These are phyloP conservation scores for Pythium brachiatum DNA, from an alignment of 352 stramenopile genomes.

Conservation along the genomic window DNA sequence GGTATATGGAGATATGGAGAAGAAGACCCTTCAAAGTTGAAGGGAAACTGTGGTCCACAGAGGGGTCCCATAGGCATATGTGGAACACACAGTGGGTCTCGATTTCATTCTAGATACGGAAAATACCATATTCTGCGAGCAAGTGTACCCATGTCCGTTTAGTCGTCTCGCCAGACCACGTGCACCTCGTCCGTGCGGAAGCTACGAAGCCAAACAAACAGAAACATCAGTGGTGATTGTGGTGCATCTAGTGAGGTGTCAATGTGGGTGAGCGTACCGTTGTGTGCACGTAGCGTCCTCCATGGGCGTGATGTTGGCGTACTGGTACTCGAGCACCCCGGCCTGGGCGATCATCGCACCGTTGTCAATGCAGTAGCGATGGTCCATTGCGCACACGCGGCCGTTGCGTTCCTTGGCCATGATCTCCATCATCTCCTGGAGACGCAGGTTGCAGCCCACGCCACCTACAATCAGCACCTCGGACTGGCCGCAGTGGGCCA, in stretches of 20 bases:
- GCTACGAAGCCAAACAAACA: constrained; percentile 25
- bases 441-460: constrained; percentile 93
- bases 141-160: constrained; percentile 4
- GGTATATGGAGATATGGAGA: no score
- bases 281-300: constrained; percentile 94
- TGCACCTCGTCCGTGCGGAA: constrained; percentile 98
- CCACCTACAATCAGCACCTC: constrained; percentile 99
- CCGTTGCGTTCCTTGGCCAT: constrained; percentile 97
- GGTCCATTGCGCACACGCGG: constrained; percentile 97
- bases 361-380: constrained; percentile 99
- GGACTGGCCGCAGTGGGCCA: constrained; percentile 96
- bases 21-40: constrained; percentile 2
- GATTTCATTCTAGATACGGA: background rate
- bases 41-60: background rate
- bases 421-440: constrained; percentile 97
- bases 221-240: background rate
- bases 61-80: background rate
- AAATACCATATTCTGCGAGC: background rate
- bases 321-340: constrained; percentile 96
- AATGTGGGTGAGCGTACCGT: constrained; percentile 41
- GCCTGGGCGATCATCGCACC: constrained; percentile 99
- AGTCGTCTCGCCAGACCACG: constrained; percentile 94
- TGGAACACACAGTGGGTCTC: background rate
- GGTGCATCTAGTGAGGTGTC: background rate
- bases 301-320: constrained; percentile 89